phyloP scores from a whole-genome alignment of 106 monocot genomes.

The Apostasia ramifera region DNA sequence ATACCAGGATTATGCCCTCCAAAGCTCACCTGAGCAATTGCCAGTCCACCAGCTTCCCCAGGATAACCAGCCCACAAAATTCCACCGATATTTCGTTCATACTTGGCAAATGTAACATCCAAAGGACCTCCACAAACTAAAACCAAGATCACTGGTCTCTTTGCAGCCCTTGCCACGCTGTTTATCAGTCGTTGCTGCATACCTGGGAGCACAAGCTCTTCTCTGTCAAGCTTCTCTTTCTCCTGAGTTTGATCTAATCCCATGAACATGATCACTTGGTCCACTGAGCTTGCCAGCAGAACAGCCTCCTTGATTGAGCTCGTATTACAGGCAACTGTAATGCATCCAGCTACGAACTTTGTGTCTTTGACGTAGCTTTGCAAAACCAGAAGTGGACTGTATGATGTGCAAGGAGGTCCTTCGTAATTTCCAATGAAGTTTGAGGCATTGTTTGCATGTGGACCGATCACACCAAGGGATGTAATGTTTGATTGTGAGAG shows the following conservation, averaged over 20 bases:
- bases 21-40: slow-evolving; percentile 53
- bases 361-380: too few relatives aligned
- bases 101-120: slow-evolving; percentile 72
- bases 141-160: slow-evolving; percentile 66
- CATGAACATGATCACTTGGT: slow-evolving; percentile 67
- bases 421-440: too few relatives aligned
- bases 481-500: too few relatives aligned
- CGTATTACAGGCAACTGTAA: too few relatives aligned
- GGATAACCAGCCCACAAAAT: slow-evolving; percentile 94
- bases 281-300: slow-evolving; percentile 46
- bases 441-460: too few relatives aligned
- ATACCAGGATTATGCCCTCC: slow-evolving; percentile 94
- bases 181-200: slow-evolving; percentile 54
- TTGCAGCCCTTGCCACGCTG: slow-evolving; percentile 52
- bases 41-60: slow-evolving; percentile 75
- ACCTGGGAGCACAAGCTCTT: slow-evolving; percentile 53
- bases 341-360: too few relatives aligned
- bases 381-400: too few relatives aligned
- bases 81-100: slow-evolving; percentile 40
- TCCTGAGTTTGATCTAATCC: slow-evolving; percentile 63
- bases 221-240: slow-evolving; percentile 65
- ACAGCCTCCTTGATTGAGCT: slow-evolving; percentile 51
- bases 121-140: slow-evolving; percentile 75
- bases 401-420: too few relatives aligned
- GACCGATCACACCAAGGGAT: too few relatives aligned